Conservation (phyloP, 2,329 filamentous ascomycete species). For the Diaporthe sp. region DNA sequence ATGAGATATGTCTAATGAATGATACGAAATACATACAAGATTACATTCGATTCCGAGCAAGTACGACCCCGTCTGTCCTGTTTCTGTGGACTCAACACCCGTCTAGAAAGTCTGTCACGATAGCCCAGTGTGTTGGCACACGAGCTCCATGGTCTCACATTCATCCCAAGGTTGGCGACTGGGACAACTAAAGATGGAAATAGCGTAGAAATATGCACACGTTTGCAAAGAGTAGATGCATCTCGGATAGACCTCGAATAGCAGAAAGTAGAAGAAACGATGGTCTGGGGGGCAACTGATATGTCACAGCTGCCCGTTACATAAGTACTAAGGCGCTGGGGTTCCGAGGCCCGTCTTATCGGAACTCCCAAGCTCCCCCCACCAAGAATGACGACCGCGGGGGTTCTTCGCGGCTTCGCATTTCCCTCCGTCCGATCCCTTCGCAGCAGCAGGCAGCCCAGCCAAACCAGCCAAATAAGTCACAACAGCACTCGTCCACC, state of each 20-base stretch:
- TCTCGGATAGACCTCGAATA: neutral
- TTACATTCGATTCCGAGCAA: neutral
- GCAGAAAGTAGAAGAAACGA: too few relatives aligned
- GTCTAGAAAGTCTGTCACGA: neutral
- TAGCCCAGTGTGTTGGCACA: too few relatives aligned
- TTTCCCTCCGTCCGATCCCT: neutral
- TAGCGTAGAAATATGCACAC: neutral
- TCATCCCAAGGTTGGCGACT: neutral
- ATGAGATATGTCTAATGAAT: constrained; percentile 32
- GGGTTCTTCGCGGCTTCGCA: neutral
- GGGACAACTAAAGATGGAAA: neutral
- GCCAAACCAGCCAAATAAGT: neutral
- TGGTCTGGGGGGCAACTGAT: too few relatives aligned
- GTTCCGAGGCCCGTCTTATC: neutral
- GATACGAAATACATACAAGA: constrained; percentile 29
- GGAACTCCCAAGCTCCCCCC: neutral
- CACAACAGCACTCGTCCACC: neutral
- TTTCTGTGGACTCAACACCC: neutral
- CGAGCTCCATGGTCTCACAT: too few relatives aligned
- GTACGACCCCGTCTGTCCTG: neutral
- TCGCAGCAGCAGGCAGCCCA: neutral
- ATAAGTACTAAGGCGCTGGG: neutral
- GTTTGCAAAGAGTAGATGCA: neutral
- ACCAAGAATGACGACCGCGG: constrained; percentile 31
- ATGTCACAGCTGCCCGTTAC: neutral